Evolutionary conservation across 2,329 filamentous ascomycete species (phyloP).

Genomic region (Fusarium gaditjirri): DNA sequence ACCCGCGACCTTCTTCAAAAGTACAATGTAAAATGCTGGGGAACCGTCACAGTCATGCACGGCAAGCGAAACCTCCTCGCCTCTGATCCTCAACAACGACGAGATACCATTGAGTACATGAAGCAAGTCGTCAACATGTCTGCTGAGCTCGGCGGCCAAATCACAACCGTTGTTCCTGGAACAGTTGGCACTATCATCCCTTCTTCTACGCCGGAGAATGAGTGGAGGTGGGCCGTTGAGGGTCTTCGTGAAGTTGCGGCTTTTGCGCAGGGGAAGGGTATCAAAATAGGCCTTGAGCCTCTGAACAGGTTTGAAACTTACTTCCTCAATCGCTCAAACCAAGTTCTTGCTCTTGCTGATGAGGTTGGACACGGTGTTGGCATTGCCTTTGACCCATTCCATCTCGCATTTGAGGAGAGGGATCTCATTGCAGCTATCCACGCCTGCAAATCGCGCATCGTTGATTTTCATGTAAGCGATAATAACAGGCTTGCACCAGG

Average conservation of each 20-base stretch:
- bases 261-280: conserved; percentile 19
- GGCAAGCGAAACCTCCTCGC: conserved; percentile 33
- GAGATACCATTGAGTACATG: conserved; percentile 27
- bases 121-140: conserved; percentile 31
- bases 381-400: conserved; percentile 33
- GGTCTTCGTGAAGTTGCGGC: conserved; percentile 20
- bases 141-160: conserved; percentile 24
- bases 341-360: conserved; percentile 33
- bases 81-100: conserved; percentile 18
- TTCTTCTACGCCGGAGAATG: conserved; percentile 26
- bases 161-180: conserved; percentile 18
- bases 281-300: conserved; percentile 32
- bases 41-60: conserved; percentile 33
- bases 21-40: conserved; percentile 31
- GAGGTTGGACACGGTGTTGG: conserved; percentile 26
- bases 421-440: conserved; percentile 25
- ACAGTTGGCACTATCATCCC: conserved; percentile 24
- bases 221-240: conserved; percentile 35
- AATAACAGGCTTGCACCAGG: conserved; percentile 31
- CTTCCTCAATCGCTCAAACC: conserved; percentile 34
- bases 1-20: conserved; percentile 25
- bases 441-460: conserved; percentile 15
- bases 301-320: conserved; percentile 40
- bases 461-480: conserved; percentile 33
- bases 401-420: conserved; percentile 28